Evolutionary conservation across 2,329 filamentous ascomycete species (phyloP), one percentile per base, ranked within the genome.

Genomic region (Penicillium sp.): DNA sequence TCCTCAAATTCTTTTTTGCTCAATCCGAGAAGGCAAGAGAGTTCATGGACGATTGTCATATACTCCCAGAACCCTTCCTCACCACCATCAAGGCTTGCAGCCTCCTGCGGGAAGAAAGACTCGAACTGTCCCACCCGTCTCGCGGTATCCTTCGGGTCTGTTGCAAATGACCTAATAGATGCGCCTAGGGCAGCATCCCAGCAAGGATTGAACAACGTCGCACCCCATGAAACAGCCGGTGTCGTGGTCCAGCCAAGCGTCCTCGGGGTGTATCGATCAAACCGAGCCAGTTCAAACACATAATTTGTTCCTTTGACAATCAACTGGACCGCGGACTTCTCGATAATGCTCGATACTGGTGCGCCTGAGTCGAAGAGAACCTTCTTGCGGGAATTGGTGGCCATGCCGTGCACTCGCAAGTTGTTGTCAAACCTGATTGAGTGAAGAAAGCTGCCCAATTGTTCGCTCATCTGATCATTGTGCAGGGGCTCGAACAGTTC

Each of bases 221-320:
- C 72, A 2, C 73, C 73, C 75, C 74, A 78, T 2, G 67, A 68
- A 14, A 69, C 51, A 14, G 33, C 71, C 2, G 59, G 63, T 3
- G 66, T 27, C 14, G 31, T 41, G 6, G 31, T 29, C 55, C 53
- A 58, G 4, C 43, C 37, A 2, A 37, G n/a, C 6, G 33, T 25
- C 26, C 22, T 23, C 2, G 11, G 23, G 6, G 15, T 46, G 14
- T 75, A 76, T 31, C 70, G 63, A 51, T 79, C 76, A 51, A 75
- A 77, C 5, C 76, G 72, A 8, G 73, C 69, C 31, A 79, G 64
- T 54, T 78, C 77, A n/a, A 79, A 66, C 8, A 73, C 67, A 51
- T 75, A 76, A 2, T 72, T 69, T 0, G 75, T 77, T 6, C 67
- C 66, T 51, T 72, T 75, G 40, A 79, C 62, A 2, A 61, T 63